These are phyloP conservation scores for Sanguinoderma infundibulare DNA, from an alignment of 1,284 basidiomycete species.

Conservation along the genomic window DNA sequence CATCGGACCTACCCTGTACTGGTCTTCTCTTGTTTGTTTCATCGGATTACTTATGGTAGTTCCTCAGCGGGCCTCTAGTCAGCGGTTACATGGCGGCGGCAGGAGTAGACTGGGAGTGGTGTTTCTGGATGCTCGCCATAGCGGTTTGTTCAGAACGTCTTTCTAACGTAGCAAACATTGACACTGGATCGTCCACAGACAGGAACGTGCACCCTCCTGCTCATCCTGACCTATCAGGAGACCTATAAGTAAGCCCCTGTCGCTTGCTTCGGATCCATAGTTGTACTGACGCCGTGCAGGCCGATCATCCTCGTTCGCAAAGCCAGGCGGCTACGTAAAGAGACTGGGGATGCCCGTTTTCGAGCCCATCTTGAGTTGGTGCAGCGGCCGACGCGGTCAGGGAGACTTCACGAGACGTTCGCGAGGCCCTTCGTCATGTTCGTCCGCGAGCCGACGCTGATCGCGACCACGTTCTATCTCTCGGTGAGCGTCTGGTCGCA, in stretches of 20 bases:
- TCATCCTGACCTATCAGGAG: conserved; percentile 75
- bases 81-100: conserved; percentile 54
- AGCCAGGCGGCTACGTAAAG: conserved; percentile 34
- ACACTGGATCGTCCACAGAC: conserved; percentile 19
- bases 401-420: conserved; percentile 36
- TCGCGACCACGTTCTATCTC: conserved; percentile 56
- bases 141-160: conserved; percentile 53
- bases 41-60: neutral
- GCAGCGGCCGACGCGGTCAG: conserved; percentile 32
- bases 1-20: conserved; percentile 55
- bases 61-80: conserved; percentile 58
- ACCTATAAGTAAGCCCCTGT: conserved; percentile 53
- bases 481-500: conserved; percentile 45
- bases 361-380: conserved; percentile 42
- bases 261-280: neutral
- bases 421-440: conserved; percentile 46
- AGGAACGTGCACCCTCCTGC: conserved; percentile 47
- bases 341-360: conserved; percentile 58
- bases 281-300: conserved; percentile 31
- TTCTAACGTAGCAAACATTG: neutral
- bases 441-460: conserved; percentile 46
- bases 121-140: conserved; percentile 77
- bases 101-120: conserved; percentile 67
- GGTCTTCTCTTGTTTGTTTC: neutral
- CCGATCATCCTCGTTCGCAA: conserved; percentile 46